phyloP scores from a whole-genome alignment of 2,329 filamentous ascomycete genomes.

The Epichloe hybrida region DNA sequence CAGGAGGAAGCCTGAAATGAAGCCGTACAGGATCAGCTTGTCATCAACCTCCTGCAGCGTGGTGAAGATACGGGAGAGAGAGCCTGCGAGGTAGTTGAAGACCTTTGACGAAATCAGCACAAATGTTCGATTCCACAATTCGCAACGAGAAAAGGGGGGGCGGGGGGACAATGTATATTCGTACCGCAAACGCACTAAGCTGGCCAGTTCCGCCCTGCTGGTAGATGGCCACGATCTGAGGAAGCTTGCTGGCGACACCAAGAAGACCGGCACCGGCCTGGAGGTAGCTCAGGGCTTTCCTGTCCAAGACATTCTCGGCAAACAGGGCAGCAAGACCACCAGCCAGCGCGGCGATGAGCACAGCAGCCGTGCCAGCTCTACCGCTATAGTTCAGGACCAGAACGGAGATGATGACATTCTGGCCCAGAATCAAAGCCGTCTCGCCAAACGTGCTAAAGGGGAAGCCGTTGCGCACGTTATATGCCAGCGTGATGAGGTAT shows the following conservation, averaged over 20 bases:
- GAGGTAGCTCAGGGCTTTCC: constrained; percentile 55
- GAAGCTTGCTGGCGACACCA: constrained; percentile 80
- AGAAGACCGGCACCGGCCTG: constrained; percentile 76
- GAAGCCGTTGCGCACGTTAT: constrained; percentile 82
- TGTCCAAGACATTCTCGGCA: constrained; percentile 47
- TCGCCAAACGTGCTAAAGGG: constrained; percentile 94
- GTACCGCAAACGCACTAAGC: constrained; percentile 87
- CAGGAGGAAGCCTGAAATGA: constrained; percentile 79
- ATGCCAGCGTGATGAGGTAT: constrained; percentile 81
- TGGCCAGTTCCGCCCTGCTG: constrained; percentile 81
- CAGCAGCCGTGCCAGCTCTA: constrained; percentile 51
- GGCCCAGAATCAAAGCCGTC: constrained; percentile 78
- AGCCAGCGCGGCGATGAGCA: constrained; percentile 67
- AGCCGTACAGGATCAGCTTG: constrained; percentile 89
- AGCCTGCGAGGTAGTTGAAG: constrained; percentile 94
- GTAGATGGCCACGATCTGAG: constrained; percentile 82
- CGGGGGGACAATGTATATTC: constrained; percentile 19
- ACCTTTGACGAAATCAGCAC: constrained; percentile 44
- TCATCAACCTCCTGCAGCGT: constrained; percentile 96
- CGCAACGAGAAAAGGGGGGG: not conserved
- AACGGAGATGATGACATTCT: constrained; percentile 82
- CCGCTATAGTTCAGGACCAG: constrained; percentile 77
- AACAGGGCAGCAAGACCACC: constrained; percentile 59
- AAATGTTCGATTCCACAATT: not conserved
- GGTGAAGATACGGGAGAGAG: constrained; percentile 89